phyloP scores from a whole-genome alignment of 2,329 filamentous ascomycete species.

The Apiospora marii region DNA sequence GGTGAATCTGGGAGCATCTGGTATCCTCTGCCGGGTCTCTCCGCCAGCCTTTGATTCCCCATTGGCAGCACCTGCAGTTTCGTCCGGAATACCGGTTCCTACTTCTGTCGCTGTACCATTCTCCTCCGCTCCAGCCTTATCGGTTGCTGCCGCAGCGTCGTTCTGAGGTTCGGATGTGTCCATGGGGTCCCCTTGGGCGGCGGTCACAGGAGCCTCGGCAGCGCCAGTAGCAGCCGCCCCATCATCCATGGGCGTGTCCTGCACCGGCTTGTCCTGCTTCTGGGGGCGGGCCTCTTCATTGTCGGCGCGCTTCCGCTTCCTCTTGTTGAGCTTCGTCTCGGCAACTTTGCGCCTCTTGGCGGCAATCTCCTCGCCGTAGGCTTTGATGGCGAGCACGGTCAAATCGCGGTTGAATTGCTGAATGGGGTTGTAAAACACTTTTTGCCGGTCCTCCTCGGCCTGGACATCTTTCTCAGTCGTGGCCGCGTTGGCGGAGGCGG shows the following conservation, averaged over 20 bases:
- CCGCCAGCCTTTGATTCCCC: constrained; percentile 28
- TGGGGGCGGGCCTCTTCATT: constrained; percentile 32
- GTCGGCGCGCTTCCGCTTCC: constrained; percentile 49
- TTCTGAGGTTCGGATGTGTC: constrained; percentile 26
- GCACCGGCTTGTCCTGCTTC: constrained; percentile 35
- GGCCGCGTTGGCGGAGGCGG: constrained; percentile 47
- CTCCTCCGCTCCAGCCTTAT: constrained; percentile 21
- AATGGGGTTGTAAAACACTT: constrained; percentile 99
- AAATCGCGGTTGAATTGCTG: constrained; percentile 98
- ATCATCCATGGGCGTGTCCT: constrained; percentile 27
- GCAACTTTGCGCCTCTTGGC: constrained; percentile 53
- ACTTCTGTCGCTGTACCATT: constrained; percentile 28
- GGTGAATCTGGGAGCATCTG: constrained; percentile 65
- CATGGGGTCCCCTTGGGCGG: constrained; percentile 24
- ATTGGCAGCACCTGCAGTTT: constrained; percentile 27
- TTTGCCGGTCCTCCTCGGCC: constrained; percentile 68
- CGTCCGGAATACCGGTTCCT: constrained; percentile 28
- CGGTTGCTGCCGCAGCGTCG: background rate
- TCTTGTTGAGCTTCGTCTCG: constrained; percentile 53
- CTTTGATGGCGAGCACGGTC: constrained; percentile 89
- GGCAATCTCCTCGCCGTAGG: constrained; percentile 77
- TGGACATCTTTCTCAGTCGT: constrained; percentile 36
- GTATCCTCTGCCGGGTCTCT: constrained; percentile 30
- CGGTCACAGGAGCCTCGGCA: background rate
- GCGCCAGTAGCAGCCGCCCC: constrained; percentile 20